Conservation (phyloP, 495 filamentous ascomycete genomes). For the Talaromyces trachyspermus region DNA sequence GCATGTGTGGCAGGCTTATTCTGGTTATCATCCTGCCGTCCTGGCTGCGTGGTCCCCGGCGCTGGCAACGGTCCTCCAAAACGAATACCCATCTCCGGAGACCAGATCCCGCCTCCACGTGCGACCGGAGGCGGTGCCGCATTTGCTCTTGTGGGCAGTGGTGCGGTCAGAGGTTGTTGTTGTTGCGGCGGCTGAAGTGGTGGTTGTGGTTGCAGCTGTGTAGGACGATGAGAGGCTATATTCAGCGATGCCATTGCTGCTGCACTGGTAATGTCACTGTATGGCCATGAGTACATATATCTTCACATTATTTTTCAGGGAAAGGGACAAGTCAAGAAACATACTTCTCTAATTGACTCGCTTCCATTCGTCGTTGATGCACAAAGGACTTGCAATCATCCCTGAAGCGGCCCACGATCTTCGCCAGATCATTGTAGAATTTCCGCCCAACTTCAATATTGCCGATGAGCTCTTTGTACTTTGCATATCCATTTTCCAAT, state of each 20-base stretch:
- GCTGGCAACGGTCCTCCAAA: conserved; percentile 42
- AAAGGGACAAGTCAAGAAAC: conserved; percentile 11
- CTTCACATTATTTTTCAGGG: too few relatives aligned
- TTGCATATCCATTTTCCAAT: conserved; percentile 86
- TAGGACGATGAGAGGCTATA: conserved; percentile 38
- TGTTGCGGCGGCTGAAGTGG: background rate
- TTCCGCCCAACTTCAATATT: conserved; percentile 86
- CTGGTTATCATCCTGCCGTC: conserved; percentile 8
- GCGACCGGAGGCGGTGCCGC: conserved; percentile 47
- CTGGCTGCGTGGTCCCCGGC: conserved; percentile 9
- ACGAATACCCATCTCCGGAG: conserved; percentile 70
- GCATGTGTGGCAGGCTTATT: conserved; percentile 15
- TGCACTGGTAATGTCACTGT: conserved; percentile 53
- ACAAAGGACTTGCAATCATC: conserved; percentile 75
- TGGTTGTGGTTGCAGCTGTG: conserved; percentile 23
- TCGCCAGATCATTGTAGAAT: conserved; percentile 93
- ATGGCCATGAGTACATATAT: conserved; percentile 11
- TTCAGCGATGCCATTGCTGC: conserved; percentile 53
- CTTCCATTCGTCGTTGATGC: conserved; percentile 72
- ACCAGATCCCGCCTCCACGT: conserved; percentile 62
- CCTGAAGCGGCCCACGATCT: conserved; percentile 70
- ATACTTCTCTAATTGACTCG: conserved; percentile 66
- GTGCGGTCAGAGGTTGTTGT: conserved; percentile 46
- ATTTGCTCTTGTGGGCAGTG: conserved; percentile 41
- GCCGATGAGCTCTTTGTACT: conserved; percentile 88